These are phyloP conservation scores for Talaromyces sp. DNA, from an alignment of 2,329 filamentous ascomycete genomes.

Conservation along the genomic window DNA sequence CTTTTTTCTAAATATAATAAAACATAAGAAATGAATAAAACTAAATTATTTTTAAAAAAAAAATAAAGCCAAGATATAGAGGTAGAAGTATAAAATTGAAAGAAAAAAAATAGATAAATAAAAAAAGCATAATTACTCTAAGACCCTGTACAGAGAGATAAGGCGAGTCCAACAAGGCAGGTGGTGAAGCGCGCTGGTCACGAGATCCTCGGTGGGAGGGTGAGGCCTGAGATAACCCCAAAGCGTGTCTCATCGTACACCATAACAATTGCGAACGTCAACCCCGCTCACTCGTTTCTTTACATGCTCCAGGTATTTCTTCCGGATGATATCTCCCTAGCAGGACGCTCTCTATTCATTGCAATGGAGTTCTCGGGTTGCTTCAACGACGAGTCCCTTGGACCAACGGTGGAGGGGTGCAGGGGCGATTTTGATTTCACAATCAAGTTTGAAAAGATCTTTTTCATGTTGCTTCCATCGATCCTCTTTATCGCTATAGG, in stretches of 20 bases:
- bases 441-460: constrained; percentile 5
- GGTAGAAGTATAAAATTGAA: no score
- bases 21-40: no score
- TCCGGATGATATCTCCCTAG: background rate
- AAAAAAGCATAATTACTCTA: no score
- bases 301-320: background rate
- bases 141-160: no score
- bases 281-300: no score
- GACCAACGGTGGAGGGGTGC: constrained; percentile 3
- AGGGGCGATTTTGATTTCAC: constrained; percentile 5
- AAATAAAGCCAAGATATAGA: no score
- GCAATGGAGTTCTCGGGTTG: constrained; percentile 5
- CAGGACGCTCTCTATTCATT: background rate
- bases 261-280: background rate
- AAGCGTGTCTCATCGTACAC: background rate
- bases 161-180: no score
- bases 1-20: no score
- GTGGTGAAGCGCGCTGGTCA: no score
- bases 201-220: no score
- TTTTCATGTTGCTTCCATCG: background rate
- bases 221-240: background rate
- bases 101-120: no score
- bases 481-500: constrained; percentile 1
- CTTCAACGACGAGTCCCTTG: constrained; percentile 1
- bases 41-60: no score